Base-by-base conservation (phyloP, 164 flowering plant species). In the Liquidambar formosana region DNA sequence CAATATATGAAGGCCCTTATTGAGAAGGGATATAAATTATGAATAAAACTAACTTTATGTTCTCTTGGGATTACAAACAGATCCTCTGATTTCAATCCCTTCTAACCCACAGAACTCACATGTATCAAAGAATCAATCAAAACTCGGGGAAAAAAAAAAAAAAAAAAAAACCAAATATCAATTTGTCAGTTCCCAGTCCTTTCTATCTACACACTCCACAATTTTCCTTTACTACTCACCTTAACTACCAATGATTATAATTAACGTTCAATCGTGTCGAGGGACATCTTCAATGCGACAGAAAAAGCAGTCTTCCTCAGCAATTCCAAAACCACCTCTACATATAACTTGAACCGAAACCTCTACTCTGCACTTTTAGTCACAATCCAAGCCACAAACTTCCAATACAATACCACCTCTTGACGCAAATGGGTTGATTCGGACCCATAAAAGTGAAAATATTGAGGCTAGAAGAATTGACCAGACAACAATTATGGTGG, bases 401-500 rank as follows among this genome's bases (percentile, higher is more conserved):
- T 85, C 93, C 45, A 90, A 73, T 10, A 83, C 82, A 15, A 83
- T 70, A 8, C 84, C 91, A 33, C 76, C 84, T 68, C 64, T 85
- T 0, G 78, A 18, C 44, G 80, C 18, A 66, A 90, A 90, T 4
- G 93, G 93, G 76, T 90, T 83, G 67, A 88, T 69, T 28, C 92
- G 72, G 28, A 83, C 92, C 96, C 96, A 90, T 8, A 90, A 33
- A 52, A 90, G 86, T 1, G 93, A 83, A 73, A 85, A 83, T 18
- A 90, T 83, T 0, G 96, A 88, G 19, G 93, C 88, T 9, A 90
- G 79, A 54, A 90, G 85, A 48, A 89, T 82, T 0, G 90, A 82
- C 96, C 93, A 90, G 15, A 88, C 96, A 12, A 90, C 48, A 41
- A 90, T 71, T 27, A 90, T 85, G 26, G 90, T 88, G 6, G 96